Conservation (phyloP, 2,329 filamentous ascomycete genomes). For the Talaromyces sp. region DNA sequence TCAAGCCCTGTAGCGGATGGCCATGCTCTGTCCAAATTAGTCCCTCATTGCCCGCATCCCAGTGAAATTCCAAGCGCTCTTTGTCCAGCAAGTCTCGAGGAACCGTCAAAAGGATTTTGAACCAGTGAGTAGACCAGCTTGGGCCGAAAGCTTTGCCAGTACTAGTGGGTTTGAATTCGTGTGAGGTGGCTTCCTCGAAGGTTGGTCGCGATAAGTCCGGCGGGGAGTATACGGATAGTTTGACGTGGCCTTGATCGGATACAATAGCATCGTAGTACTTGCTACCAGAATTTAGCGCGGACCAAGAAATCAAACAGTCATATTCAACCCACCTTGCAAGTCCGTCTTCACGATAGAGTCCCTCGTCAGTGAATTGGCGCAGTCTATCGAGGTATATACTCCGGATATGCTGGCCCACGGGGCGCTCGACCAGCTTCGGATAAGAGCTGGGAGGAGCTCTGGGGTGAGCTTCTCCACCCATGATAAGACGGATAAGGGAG, state of each 20-base stretch:
- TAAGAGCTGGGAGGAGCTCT: constrained; percentile 40
- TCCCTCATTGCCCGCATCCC: constrained; percentile 94
- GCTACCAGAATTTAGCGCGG: constrained; percentile 35
- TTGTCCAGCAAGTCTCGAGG: constrained; percentile 69
- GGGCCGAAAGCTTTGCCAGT: constrained; percentile 82
- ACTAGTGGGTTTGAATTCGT: constrained; percentile 69
- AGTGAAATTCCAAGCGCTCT: constrained; percentile 87
- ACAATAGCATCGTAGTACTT: constrained; percentile 68
- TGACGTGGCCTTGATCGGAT: constrained; percentile 70
- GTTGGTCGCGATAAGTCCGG: constrained; percentile 74
- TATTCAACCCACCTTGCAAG: constrained; percentile 59
- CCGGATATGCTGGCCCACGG: constrained; percentile 73
- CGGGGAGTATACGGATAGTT: constrained; percentile 81
- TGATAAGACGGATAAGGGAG: constrained; percentile 19
- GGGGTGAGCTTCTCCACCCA: constrained; percentile 38
- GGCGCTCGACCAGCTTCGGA: constrained; percentile 49
- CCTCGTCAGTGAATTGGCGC: constrained; percentile 70
- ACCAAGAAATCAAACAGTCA: constrained; percentile 6
- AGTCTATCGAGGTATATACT: constrained; percentile 83
- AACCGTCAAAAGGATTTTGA: constrained; percentile 75
- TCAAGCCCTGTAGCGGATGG: constrained; percentile 85
- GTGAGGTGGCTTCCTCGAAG: constrained; percentile 77
- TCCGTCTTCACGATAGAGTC: constrained; percentile 74
- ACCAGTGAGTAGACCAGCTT: constrained; percentile 98
- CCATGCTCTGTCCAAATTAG: constrained; percentile 88